phyloP scores from a whole-genome alignment of 1,284 basidiomycete species.

The Mrakiaceae sp. region DNA sequence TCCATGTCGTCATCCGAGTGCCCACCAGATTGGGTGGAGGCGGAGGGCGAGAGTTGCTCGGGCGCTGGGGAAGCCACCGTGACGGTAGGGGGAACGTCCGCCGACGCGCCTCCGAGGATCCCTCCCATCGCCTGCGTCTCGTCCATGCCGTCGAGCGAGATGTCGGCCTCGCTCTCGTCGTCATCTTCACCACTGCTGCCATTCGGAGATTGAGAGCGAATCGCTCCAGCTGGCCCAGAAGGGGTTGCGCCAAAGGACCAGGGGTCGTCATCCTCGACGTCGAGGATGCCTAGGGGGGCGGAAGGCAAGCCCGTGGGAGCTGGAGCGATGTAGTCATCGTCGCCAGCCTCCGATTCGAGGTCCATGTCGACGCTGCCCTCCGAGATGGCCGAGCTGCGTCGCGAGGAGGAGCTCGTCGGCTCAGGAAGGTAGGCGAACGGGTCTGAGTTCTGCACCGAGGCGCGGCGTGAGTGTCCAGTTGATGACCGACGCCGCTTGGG shows the following conservation, averaged over 20 bases:
- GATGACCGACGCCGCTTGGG: background rate
- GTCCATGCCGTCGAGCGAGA: conserved; percentile 29
- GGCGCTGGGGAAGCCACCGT: conserved; percentile 12
- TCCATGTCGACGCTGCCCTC: conserved; percentile 14
- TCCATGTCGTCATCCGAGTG: conserved; percentile 20
- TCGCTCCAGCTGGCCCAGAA: no score
- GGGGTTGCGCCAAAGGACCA: no score
- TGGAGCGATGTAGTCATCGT: background rate
- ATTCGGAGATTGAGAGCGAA: no score
- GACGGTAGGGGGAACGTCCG: conserved; percentile 11
- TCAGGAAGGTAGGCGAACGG: background rate
- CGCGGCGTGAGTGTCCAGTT: background rate
- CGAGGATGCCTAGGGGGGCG: background rate
- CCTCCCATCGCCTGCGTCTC: conserved; percentile 21
- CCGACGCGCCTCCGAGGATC: background rate
- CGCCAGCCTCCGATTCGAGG: conserved; percentile 5
- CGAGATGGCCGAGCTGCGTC: conserved; percentile 10
- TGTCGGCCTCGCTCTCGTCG: conserved; percentile 24
- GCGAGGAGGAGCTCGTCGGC: background rate
- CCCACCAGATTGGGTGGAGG: no score
- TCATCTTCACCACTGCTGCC: no score
- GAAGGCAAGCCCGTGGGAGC: background rate
- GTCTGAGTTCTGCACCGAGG: conserved; percentile 1
- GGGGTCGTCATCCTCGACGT: background rate
- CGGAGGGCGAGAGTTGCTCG: no score